Evolutionary conservation across 768 basidiomycete genomes (phyloP), one percentile per base, ranked within the genome.

Genomic region (Pisolithus sp.): DNA sequence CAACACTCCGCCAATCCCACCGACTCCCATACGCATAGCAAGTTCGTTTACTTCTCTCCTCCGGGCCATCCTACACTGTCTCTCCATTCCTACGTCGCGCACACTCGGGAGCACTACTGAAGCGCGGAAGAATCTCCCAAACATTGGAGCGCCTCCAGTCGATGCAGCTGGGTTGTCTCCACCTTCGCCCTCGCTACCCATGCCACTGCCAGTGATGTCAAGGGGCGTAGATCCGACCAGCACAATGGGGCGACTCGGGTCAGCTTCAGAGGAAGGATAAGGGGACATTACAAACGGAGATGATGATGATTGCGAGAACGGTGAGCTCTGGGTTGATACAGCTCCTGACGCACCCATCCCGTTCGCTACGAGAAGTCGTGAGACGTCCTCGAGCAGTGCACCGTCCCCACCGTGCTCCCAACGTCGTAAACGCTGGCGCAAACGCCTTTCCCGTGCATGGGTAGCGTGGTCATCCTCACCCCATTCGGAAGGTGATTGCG

Each of bases 11-110:
- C 90, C 90, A 7, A 89, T 76, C 0, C 79, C 78, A 31, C 85
- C 86, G 36, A 91, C 74, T 5, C 81, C 90, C 82, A 90, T 89
- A n/a, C 87, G 80, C 76, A 89, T 85, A 0, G 80, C 83, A 42
- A 93, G 69, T 59, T 89, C 84, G 63, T 93, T 93, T 50, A 90
- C 80, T 58, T 91, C 85, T 51, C 80, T 73, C 52, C 90, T 74
- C 34, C 90, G 73, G 4, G 71, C 68, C 53, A 84, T 73, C 43
- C 90, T 79, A 46, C 73, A 77, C 7, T 71, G 66, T 41, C 73
- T 75, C 62, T 93, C 90, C 10, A 71, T 67, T 2, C 61, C 57
- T 24, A 73, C 62, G 10, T 83, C 82, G 12, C 90, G 80, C 3
- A 68, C 62, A 17, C 69, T 63, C 4, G 90, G 91, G 7, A 92